phyloP scores from a whole-genome alignment of 495 filamentous ascomycete species.

The Beverwykella pulmonaria region DNA sequence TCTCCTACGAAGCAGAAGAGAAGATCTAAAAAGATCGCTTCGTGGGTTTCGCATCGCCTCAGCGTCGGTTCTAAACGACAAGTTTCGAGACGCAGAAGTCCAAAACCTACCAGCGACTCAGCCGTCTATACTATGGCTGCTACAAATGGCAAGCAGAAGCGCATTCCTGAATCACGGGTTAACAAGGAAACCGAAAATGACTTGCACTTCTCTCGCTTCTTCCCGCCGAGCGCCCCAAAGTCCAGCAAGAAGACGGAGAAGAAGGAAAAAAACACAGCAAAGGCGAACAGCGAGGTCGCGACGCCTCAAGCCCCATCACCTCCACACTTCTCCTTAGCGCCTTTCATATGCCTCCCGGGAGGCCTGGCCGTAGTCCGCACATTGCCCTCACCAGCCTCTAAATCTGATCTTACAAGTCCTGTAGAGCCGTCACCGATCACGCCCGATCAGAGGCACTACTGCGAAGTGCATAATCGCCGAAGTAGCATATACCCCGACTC shows the following conservation, averaged over 20 bases:
- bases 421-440: background rate
- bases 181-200: slow-evolving; percentile 1
- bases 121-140: background rate
- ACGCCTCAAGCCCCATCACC: background rate
- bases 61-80: slow-evolving; percentile 14
- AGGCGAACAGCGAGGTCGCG: background rate
- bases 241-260: background rate
- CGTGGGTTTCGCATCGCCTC: slow-evolving; percentile 27
- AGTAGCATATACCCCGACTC: too few relatives aligned
- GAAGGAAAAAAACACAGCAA: background rate
- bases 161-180: background rate
- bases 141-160: background rate
- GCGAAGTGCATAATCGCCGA: too few relatives aligned
- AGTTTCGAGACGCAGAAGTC: background rate
- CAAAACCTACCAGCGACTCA: background rate
- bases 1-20: background rate
- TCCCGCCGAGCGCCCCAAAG: slow-evolving; percentile 1
- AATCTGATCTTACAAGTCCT: background rate
- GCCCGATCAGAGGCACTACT: too few relatives aligned
- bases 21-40: background rate
- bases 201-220: slow-evolving; percentile 24
- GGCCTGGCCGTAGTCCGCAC: slow-evolving; percentile 10
- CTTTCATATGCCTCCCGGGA: slow-evolving; percentile 11
- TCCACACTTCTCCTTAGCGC: background rate
- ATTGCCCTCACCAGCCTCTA: background rate